phyloP scores from a whole-genome alignment of 345 rosid species.

The Hypericum perforatum region DNA sequence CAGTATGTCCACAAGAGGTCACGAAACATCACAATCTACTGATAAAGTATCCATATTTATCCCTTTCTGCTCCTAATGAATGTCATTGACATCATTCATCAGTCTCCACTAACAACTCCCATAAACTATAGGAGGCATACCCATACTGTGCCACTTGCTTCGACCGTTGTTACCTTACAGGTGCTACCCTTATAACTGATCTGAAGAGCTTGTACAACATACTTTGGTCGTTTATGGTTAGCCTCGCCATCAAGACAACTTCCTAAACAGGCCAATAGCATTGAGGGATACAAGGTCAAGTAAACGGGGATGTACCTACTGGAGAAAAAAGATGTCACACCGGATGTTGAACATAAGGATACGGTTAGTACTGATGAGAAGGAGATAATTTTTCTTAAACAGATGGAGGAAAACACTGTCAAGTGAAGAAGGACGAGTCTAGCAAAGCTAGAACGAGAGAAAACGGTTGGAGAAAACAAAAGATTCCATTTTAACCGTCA shows the following conservation, averaged over 20 bases:
- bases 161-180: slow-evolving; percentile 85
- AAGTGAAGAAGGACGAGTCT: no score
- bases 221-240: slow-evolving; percentile 39
- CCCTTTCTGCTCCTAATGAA: neutral
- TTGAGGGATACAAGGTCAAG: slow-evolving; percentile 27
- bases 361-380: slow-evolving; percentile 19
- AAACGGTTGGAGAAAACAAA: no score
- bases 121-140: slow-evolving; percentile 59
- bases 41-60: neutral
- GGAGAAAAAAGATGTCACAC: slow-evolving; percentile 43
- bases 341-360: slow-evolving; percentile 24
- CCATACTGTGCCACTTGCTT: slow-evolving; percentile 83
- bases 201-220: slow-evolving; percentile 60
- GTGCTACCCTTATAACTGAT: slow-evolving; percentile 57
- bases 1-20: no score
- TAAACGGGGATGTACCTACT: slow-evolving; percentile 22
- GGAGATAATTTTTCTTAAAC: slow-evolving; percentile 11
- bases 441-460: no score
- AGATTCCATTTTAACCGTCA: no score
- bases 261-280: slow-evolving; percentile 29
- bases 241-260: slow-evolving; percentile 44
- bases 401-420: slow-evolving; percentile 21
- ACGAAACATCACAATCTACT: neutral
- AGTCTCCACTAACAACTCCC: slow-evolving; percentile 11
- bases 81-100: slow-evolving; percentile 1